phyloP scores from a whole-genome alignment of 2,329 filamentous ascomycete genomes.

The Epichloe elymi region DNA sequence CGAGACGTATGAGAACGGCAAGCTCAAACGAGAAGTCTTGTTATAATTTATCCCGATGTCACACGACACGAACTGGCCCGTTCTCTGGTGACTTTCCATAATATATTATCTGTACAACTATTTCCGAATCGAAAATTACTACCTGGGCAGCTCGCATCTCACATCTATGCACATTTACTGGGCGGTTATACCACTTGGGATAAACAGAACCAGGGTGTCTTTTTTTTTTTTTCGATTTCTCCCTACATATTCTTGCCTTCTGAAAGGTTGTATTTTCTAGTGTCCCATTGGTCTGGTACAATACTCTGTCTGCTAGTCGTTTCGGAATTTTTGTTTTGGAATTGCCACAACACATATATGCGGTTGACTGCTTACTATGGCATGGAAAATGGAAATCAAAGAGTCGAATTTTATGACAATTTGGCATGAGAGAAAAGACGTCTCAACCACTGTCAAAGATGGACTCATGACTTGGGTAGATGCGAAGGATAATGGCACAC shows the following conservation, averaged over 20 bases:
- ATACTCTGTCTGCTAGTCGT: too few relatives aligned
- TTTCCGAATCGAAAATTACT: neutral
- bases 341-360: too few relatives aligned
- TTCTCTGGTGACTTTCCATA: neutral
- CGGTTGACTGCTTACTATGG: neutral
- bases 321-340: too few relatives aligned
- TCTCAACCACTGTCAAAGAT: neutral
- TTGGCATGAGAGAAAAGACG: neutral
- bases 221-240: neutral
- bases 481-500: neutral
- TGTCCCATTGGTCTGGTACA: too few relatives aligned
- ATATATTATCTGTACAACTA: conserved; percentile 3
- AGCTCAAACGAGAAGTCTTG: neutral
- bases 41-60: neutral
- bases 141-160: conserved; percentile 2
- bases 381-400: neutral
- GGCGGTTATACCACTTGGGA: conserved; percentile 19
- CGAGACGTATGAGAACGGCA: conserved; percentile 27
- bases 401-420: neutral
- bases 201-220: conserved; percentile 15
- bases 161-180: conserved; percentile 1
- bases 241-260: neutral
- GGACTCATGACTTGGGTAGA: neutral
- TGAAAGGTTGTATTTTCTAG: too few relatives aligned
- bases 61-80: neutral